Base-by-base conservation (phyloP, 768 basidiomycete species). In the Hericium alpestre region DNA sequence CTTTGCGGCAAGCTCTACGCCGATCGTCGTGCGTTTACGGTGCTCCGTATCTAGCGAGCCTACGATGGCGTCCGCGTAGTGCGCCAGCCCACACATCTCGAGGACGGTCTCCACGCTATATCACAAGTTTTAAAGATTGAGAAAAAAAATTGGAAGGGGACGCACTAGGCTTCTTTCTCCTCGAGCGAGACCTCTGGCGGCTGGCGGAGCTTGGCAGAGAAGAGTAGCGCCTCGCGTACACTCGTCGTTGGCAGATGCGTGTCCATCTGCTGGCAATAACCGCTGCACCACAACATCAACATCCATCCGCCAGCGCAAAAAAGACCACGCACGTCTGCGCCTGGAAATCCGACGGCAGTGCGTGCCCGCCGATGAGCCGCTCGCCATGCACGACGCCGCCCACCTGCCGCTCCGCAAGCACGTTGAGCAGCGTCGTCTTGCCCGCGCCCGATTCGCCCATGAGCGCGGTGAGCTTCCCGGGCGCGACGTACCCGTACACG, bases 191-290 rank as follows among this genome's bases (percentile, higher is more conserved):
- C 83, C 0, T 76, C 74, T 1, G 75, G 66, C 0, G 88, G 88
- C 65, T 92, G 91, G 38, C 90, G 84, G 38, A 93, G 73, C 53
- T 78, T 80, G 2, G 90, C 91, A 1, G 90, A 92, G 70, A 90
- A 86, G 41, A 81, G 70, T 9, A 93, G 72, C 0, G 90, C 89
- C 65, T 93, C 89, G 25, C 87, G 79, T 13, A 93, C 90, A 7
- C 89, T 93, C 1, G 81, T 71, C 8, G 83, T 81, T 23, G 82
- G 78, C 18, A 86, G 76, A 70, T 93, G 92, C 0, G 83, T 86
- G 62, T 91, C 90, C 75, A 81, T 80, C 65, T 95, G 93, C 65
- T 94, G 90, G 57, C 86, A 88, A 64, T 92, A 94, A 0, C 89
- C 90, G 51, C 83, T 86, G 27, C 8, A 58, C 15, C 1, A 23